Evolutionary conservation across 2,329 filamentous ascomycete species (phyloP), one percentile per base, ranked within the genome.

Genomic region (Pseudopyrenochaeta lycopersici): DNA sequence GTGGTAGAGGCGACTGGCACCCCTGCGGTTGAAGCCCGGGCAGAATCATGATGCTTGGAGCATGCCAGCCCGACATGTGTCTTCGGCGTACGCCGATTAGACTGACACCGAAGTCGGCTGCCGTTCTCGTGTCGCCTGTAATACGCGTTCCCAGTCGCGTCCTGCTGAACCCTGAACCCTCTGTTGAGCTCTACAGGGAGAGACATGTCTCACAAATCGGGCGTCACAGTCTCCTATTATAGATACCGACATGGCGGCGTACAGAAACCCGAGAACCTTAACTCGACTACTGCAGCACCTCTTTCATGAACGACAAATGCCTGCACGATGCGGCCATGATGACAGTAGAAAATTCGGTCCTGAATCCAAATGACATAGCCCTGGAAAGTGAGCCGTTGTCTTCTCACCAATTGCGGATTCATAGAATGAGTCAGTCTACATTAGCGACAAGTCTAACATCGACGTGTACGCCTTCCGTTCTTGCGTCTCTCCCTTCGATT

Each of bases 201-300:
- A 59, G 41, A 54, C 46, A 52, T 47, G 58, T 56, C 47, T 53
- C 31, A 57, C 48, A 45, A 21, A 23, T 33, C 53, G 41, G 33
- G 41, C 15, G 46, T 33, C 15, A 12, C 27, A 50, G 23, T 7
- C 32, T 30, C 40, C 35, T 21, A 35, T 50, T 46, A 46, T 56
- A 55, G 36, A 51, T 49, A 47, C 52, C 54, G 52, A 43, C 46
- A 31, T 49, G 51, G 27, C 42, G 51, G 46, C 44, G 46, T 49
- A 56, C 27, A 54, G 49, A 47, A 47, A 43, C 41, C 54, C 55
- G 41, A 39, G 40, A 67, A 67, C 62, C 55, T 64, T 67, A 67
- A 65, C 56, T 41, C 7, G 35, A 66, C 63, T 47, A 38, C 36
- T 39, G 2, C 10, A 39, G 23, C 36, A 21, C 14, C 36, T 21